phyloP scores from a whole-genome alignment of 2,329 filamentous ascomycete genomes.

The Sclerotinia spermophila region DNA sequence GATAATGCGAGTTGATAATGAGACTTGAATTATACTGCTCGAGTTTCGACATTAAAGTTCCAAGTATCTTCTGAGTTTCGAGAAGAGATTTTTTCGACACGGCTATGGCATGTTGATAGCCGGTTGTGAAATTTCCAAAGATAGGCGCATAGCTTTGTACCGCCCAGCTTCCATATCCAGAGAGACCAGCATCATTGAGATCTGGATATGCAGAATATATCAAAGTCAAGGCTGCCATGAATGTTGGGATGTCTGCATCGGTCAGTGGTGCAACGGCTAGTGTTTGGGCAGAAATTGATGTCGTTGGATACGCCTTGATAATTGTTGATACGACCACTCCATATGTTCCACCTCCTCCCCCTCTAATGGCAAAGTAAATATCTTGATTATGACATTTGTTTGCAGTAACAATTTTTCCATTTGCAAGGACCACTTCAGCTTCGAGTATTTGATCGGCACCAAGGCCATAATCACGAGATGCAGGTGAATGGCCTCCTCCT shows the following conservation, averaged over 20 bases:
- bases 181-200: constrained; percentile 37
- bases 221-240: constrained; percentile 33
- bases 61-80: constrained; percentile 27
- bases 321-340: constrained; percentile 41
- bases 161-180: constrained; percentile 33
- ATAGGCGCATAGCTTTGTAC: constrained; percentile 30
- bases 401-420: constrained; percentile 32
- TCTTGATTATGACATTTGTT: constrained; percentile 30
- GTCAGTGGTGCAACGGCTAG: constrained; percentile 31
- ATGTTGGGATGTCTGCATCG: constrained; percentile 30
- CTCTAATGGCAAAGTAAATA: constrained; percentile 39
- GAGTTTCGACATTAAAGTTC: constrained; percentile 8
- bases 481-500: constrained; percentile 43
- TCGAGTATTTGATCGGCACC: constrained; percentile 46
- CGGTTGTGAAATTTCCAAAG: constrained; percentile 31
- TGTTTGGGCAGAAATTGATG: constrained; percentile 29
- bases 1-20: constrained; percentile 21
- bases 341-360: constrained; percentile 37
- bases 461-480: constrained; percentile 42
- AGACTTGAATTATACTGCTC: constrained; percentile 11
- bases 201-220: constrained; percentile 37
- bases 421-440: constrained; percentile 26
- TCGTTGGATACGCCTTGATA: constrained; percentile 42
- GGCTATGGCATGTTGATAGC: constrained; percentile 35
- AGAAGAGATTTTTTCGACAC: constrained; percentile 32